Evolutionary conservation across 2,329 filamentous ascomycete species (phyloP).

Genomic region (Biscogniauxia marginata): DNA sequence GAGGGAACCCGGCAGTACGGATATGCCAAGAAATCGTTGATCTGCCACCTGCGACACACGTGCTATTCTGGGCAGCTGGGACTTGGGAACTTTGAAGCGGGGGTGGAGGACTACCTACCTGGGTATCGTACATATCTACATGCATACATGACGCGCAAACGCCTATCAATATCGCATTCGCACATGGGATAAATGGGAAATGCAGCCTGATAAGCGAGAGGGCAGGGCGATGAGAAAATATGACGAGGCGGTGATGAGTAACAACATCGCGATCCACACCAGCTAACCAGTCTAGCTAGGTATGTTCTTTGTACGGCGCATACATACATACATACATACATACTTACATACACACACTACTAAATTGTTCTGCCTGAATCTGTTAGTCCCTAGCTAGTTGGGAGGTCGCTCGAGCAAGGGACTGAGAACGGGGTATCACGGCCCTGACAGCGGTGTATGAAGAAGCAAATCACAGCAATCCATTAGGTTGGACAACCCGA

Average conservation of each 20-base stretch:
- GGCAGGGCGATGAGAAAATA: background rate
- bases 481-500: background rate
- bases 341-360: slow-evolving; percentile 10
- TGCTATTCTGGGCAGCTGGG: slow-evolving; percentile 15
- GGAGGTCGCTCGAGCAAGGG: slow-evolving; percentile 6
- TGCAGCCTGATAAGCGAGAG: background rate
- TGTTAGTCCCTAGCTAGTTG: slow-evolving; percentile 1
- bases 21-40: slow-evolving; percentile 20
- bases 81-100: slow-evolving; percentile 17
- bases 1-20: slow-evolving; percentile 23
- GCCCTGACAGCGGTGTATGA: background rate
- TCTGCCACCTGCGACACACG: slow-evolving; percentile 23
- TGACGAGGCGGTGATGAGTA: slow-evolving; percentile 7
- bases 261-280: slow-evolving; percentile 16
- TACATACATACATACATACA: slow-evolving; percentile 3
- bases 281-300: no score
- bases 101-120: slow-evolving; percentile 6
- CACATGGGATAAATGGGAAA: background rate
- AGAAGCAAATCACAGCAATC: background rate
- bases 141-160: background rate
- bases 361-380: slow-evolving; percentile 1
- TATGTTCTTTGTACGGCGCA: background rate
- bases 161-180: background rate
- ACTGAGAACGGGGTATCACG: background rate
- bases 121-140: no score